phyloP scores from a whole-genome alignment of 805 yeast genomes.

The Wickerhamiella nectarea region DNA sequence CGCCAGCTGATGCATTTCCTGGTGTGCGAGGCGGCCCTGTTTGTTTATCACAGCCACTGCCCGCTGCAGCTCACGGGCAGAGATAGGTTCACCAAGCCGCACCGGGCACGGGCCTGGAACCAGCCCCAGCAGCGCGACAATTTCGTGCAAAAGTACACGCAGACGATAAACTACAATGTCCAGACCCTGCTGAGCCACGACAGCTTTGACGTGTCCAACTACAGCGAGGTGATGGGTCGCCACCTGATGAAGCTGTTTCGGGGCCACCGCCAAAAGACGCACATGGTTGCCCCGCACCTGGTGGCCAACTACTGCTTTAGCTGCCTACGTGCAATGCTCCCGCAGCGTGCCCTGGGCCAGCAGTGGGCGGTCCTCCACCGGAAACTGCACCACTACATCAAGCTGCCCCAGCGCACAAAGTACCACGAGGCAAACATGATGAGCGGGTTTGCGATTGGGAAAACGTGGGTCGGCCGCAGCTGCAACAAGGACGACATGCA shows the following conservation, averaged over 20 bases:
- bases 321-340: neutral
- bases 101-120: neutral
- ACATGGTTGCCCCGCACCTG: neutral
- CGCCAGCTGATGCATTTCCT: neutral
- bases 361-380: neutral
- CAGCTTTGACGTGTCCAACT: neutral
- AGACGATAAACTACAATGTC: neutral
- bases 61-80: neutral
- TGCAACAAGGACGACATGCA: neutral
- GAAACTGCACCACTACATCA: neutral
- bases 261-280: neutral
- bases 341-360: neutral
- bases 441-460: neutral
- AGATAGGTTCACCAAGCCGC: neutral
- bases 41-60: neutral
- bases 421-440: neutral
- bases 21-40: neutral
- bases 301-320: neutral
- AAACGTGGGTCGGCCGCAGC: conserved; percentile 1
- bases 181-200: neutral
- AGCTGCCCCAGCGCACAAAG: neutral
- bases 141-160: neutral
- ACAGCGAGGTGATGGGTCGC: neutral
- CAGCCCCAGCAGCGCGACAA: neutral
- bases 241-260: neutral